Conservation (phyloP, 2,329 filamentous ascomycete genomes). For the Gremmenia infestans region DNA sequence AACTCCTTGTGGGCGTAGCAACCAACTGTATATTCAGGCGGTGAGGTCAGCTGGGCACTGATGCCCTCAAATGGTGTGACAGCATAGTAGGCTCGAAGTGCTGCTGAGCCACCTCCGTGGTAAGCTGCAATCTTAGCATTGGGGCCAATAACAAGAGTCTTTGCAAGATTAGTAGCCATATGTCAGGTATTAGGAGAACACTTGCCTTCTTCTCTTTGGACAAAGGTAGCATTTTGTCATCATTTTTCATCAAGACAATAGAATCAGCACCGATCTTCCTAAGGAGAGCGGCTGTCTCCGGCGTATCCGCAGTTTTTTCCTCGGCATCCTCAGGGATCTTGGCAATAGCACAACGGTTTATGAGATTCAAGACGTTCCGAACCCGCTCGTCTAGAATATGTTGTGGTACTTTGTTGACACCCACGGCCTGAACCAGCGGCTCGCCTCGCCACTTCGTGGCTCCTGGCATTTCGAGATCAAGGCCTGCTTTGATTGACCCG, state of each 20-base stretch:
- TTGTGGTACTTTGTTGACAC: constrained; percentile 20
- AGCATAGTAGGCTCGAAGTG: constrained; percentile 38
- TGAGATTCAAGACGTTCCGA: constrained; percentile 24
- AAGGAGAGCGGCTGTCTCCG: constrained; percentile 40
- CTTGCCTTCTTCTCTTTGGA: constrained; percentile 52
- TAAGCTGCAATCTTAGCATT: constrained; percentile 53
- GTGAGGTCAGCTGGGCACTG: constrained; percentile 42
- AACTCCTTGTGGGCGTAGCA: constrained; percentile 61
- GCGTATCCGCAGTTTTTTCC: constrained; percentile 26
- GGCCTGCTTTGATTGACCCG: constrained; percentile 45
- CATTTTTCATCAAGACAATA: constrained; percentile 62
- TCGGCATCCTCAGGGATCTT: constrained; percentile 24
- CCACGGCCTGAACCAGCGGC: constrained; percentile 22
- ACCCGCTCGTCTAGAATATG: constrained; percentile 26
- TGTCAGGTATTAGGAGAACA: neutral
- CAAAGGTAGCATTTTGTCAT: constrained; percentile 50
- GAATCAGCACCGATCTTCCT: constrained; percentile 54
- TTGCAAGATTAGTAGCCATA: neutral
- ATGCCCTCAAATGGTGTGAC: constrained; percentile 71
- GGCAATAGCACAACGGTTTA: constrained; percentile 34
- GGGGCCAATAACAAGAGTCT: constrained; percentile 52
- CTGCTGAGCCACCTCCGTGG: constrained; percentile 30
- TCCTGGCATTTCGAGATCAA: constrained; percentile 58
- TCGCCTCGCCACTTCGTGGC: constrained; percentile 33
- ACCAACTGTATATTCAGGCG: constrained; percentile 51